phyloP scores from a whole-genome alignment of 1,284 basidiomycete genomes.

The Cutaneotrichosporon cyanovorans region DNA sequence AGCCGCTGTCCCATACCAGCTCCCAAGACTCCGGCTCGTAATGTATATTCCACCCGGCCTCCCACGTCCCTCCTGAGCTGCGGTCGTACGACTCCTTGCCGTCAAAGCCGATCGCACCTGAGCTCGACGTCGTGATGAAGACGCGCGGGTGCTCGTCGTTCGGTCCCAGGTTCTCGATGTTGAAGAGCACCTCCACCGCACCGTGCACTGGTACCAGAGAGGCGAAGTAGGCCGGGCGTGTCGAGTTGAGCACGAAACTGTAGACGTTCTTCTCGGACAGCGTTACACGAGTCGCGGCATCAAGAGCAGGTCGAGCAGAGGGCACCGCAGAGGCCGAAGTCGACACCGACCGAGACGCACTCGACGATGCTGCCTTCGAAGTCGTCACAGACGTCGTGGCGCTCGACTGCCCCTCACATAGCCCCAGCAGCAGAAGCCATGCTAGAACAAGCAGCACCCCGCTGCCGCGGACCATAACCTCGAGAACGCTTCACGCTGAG shows the following conservation, averaged over 20 bases:
- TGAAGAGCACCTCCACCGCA: conserved; percentile 1
- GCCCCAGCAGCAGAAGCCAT: too few relatives aligned
- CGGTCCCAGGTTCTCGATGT: not conserved
- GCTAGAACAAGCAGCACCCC: too few relatives aligned
- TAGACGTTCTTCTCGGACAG: conserved; percentile 1
- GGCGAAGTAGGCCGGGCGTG: not conserved
- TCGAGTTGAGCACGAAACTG: conserved; percentile 3
- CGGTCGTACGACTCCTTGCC: not conserved
- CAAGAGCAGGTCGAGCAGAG: not conserved
- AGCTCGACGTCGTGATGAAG: not conserved
- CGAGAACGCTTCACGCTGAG: too few relatives aligned
- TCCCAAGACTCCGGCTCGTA: conserved; percentile 52
- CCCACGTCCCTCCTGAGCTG: not conserved
- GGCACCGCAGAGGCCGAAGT: not conserved
- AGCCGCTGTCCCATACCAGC: conserved; percentile 49
- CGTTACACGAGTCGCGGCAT: not conserved
- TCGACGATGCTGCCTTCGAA: not conserved
- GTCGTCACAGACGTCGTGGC: not conserved
- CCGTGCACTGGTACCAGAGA: not conserved
- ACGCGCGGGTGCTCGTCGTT: not conserved
- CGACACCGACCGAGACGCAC: not conserved
- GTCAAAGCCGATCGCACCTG: not conserved
- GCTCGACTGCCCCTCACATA: not conserved
- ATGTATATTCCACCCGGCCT: conserved; percentile 1
- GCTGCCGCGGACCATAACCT: too few relatives aligned